Percentiles rank a stretch among this genome's conserved stretches.
phyloP scores from a whole-genome alignment of 257 asterid genomes.

The Solanum boliviense region DNA sequence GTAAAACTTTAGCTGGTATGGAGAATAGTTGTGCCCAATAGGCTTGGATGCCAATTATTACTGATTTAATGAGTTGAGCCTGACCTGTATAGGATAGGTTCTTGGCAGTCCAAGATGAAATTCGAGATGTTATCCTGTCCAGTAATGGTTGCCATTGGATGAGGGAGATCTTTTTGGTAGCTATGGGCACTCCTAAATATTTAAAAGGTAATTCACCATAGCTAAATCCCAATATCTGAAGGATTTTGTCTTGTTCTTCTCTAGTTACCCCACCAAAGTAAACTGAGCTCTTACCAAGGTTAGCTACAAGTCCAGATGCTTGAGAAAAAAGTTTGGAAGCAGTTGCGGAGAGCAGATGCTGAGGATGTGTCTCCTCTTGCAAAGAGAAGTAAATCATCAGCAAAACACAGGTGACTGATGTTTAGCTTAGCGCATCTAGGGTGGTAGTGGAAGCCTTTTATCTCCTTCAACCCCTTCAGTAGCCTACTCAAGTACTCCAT shows the following conservation, averaged over 20 bases:
- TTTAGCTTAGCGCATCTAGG: not conserved
- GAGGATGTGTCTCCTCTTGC: not conserved
- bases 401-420: not conserved
- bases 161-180: not conserved
- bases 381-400: not conserved
- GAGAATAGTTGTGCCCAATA: not conserved
- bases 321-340: not conserved
- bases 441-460: not conserved
- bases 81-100: not conserved
- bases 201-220: not conserved
- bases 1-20: not conserved
- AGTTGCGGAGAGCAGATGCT: not conserved
- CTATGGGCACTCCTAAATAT: not conserved
- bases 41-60: not conserved
- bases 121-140: not conserved
- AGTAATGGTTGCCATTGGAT: not conserved
- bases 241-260: not conserved
- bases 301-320: not conserved
- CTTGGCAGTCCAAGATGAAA: not conserved
- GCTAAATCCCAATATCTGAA: not conserved
- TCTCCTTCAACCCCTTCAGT: not conserved
- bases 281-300: not conserved
- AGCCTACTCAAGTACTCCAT: not conserved
- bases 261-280: not conserved
- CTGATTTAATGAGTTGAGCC: not conserved